Base-by-base conservation (phyloP, 345 rosid genomes). In the Passiflora organensis region DNA sequence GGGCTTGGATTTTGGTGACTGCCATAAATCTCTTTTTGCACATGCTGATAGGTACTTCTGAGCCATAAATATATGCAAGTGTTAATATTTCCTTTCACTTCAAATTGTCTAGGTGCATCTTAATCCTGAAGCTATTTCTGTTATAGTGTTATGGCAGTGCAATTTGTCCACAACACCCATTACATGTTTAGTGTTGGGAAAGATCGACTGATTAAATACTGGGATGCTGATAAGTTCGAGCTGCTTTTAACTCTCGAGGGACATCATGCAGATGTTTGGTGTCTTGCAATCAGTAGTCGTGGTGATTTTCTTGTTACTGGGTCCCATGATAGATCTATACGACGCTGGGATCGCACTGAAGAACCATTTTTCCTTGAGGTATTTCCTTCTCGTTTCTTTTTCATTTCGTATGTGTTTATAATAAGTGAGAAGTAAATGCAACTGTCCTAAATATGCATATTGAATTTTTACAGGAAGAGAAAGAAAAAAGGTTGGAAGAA, bases 201-300 rank as follows among this genome's bases (percentile, higher is more conserved):
- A 76, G 99, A 89, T 68, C 78, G 83, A 43, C 84, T 86, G 51
- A 83, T 93, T 49, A 93, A 89, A 62, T 93, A 93, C 71, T 93
- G 96, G 99, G 99, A 93, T 76, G 99, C 94, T 1, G 96, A 84
- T 70, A 93, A 93, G 72, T 93, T 93, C 56, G 96, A 93, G 82
- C 72, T 86, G 68, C 86, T 93, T 62, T 71, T 93, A 69, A 82
- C 95, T 42, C 89, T 93, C 60, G 91, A 82, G 68, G 99, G 95
- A 28, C 99, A 93, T 69, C 99, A 86, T 69, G 89, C 89, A 42
- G 91, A 82, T 75, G 71, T 93, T 60, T 93, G 95, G 95, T 82
- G 99, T 76, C 86, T 93, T 55, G 85, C 97, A 51, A 21, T 81
- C 41, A 82, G 99, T 68, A 78, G 64, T 56, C 94, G 87, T 67